phyloP scores from a whole-genome alignment of 495 filamentous ascomycete species.

The Penicillium waksmanii region DNA sequence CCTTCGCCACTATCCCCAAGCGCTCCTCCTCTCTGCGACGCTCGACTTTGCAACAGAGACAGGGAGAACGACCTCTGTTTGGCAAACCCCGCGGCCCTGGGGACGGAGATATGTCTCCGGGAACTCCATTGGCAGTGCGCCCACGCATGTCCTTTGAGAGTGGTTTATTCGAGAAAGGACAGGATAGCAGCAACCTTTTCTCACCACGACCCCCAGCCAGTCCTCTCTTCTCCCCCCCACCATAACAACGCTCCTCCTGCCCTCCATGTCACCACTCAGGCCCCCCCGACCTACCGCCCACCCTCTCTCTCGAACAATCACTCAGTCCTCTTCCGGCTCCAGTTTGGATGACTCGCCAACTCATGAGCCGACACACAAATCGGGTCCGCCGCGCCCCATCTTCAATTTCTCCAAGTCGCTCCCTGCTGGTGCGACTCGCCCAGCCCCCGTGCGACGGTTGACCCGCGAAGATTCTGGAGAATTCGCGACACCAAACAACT shows the following conservation, averaged over 20 bases:
- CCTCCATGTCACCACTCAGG: conserved; percentile 24
- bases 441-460: conserved; percentile 39
- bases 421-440: conserved; percentile 66
- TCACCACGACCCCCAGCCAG: conserved; percentile 39
- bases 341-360: conserved; percentile 80
- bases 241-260: conserved; percentile 18
- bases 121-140: conserved; percentile 51
- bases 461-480: conserved; percentile 55
- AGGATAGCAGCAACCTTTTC: conserved; percentile 67
- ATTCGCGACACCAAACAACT: conserved; percentile 82
- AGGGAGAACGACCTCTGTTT: conserved; percentile 64
- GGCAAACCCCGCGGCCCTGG: conserved; percentile 46
- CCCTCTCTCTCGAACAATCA: conserved; percentile 82
- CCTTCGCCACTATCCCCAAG: conserved; percentile 50
- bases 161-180: conserved; percentile 62
- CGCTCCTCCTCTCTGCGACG: conserved; percentile 74
- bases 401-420: conserved; percentile 81
- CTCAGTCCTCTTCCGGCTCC: conserved; percentile 80
- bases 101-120: conserved; percentile 33
- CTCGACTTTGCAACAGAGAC: conserved; percentile 85
- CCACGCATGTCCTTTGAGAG: conserved; percentile 77
- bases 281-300: conserved; percentile 60
- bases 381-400: conserved; percentile 53
- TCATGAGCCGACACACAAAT: conserved; percentile 60
- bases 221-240: conserved; percentile 40